Conservation (phyloP, 2,329 filamentous ascomycete genomes). For the Scytalidium lignicola region DNA sequence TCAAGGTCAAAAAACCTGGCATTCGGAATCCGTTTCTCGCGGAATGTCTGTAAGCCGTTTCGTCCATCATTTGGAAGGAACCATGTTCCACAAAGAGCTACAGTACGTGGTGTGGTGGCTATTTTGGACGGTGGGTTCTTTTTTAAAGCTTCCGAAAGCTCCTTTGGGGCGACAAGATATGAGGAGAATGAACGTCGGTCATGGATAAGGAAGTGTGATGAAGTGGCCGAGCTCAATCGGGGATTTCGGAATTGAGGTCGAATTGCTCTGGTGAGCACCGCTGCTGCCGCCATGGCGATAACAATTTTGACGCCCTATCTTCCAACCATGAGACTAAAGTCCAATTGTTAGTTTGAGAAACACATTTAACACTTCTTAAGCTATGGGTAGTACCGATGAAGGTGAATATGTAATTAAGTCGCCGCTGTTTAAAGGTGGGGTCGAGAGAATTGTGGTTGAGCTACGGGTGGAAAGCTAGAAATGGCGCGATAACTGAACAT, state of each 20-base stretch:
- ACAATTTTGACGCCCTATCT: background rate
- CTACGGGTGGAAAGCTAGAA: background rate
- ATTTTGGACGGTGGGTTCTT: constrained; percentile 76
- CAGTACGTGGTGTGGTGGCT: constrained; percentile 74
- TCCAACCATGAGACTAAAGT: background rate
- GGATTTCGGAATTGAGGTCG: constrained; percentile 13
- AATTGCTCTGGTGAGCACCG: constrained; percentile 16
- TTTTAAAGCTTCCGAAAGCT: constrained; percentile 76
- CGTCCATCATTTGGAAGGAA: constrained; percentile 84
- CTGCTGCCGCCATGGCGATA: constrained; percentile 22
- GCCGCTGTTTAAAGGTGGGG: background rate
- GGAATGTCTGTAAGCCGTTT: constrained; percentile 70
- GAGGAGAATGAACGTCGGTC: constrained; percentile 59
- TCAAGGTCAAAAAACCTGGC: constrained; percentile 97
- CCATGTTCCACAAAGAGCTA: constrained; percentile 91
- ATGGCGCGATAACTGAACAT: background rate
- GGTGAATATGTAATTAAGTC: background rate
- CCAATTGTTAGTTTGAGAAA: background rate
- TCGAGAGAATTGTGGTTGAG: background rate
- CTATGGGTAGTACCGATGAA: background rate
- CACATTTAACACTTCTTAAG: background rate
- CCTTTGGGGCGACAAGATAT: constrained; percentile 80
- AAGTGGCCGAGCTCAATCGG: constrained; percentile 6
- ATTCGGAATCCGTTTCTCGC: constrained; percentile 76
- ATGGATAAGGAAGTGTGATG: constrained; percentile 30